Evolutionary conservation across 2,329 filamentous ascomycete genomes (phyloP).

Genomic region (Colletotrichum horii): DNA sequence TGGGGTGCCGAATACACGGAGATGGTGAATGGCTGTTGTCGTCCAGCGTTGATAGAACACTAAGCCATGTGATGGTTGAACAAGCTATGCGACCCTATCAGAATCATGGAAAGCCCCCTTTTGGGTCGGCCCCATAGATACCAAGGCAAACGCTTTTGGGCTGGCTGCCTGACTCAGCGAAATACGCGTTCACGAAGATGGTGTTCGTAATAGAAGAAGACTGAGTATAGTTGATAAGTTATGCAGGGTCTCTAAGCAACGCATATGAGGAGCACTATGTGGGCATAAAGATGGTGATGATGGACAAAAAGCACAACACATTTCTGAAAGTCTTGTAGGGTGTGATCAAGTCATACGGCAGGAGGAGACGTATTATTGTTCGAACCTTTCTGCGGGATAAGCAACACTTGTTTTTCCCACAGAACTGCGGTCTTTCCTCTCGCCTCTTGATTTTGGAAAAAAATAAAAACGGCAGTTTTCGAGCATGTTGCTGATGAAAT

Average conservation of each 20-base stretch:
- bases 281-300: neutral
- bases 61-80: too few species aligned
- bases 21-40: neutral
- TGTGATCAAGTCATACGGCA: neutral
- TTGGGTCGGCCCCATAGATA: neutral
- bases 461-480: too few species aligned
- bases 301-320: neutral
- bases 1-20: neutral
- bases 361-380: neutral
- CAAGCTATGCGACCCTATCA: neutral
- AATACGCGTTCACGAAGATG: neutral
- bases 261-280: neutral
- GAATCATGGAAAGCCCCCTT: neutral
- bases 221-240: neutral
- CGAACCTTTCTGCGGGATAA: neutral
- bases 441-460: neutral
- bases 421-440: neutral
- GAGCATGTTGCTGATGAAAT: too few species aligned
- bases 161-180: neutral
- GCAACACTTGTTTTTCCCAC: rapidly evolving
- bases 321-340: neutral
- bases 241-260: neutral
- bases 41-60: neutral
- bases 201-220: neutral
- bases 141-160: neutral